Base-by-base conservation (phyloP, 225 moss, liverwort and hornwort species). In the Pleurozium schreberi region DNA sequence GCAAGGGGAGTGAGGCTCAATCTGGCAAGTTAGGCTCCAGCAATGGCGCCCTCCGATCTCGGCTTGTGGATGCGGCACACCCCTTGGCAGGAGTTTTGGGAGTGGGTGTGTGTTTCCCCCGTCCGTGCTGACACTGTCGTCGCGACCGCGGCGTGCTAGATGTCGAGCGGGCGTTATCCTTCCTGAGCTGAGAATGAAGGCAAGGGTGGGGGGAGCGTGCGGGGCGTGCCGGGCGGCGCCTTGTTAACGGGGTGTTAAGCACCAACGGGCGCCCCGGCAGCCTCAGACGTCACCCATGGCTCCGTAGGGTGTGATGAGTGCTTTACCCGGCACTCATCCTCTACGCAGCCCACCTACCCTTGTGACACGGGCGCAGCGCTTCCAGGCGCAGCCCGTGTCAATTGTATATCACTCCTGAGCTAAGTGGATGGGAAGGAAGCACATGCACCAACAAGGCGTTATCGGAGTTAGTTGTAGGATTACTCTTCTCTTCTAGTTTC, bases 231-330 rank as follows among this genome's bases (percentile, higher is more conserved):
- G 74, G 63, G 36, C 1, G 58, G 61, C 42, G 88, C 63, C 83
- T 88, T 93, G 92, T 90, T 88, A 92, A 80, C 90, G 91, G 91
- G 92, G 92, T 92, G 92, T 90, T 92, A 88, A 80, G 91, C 90
- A 90, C 85, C 53, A 6, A 31, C 21, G 90, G 81, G 90, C 31
- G 11, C 5, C 88, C 45, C 52, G 18, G 80, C 18, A 62, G 40
- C 8, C 26, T 15, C 62, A 89, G 80, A 87, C 87, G 91, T 30
- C 75, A 85, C 59, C 90, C 89, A 90, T 75, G 89, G 88, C 66
- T 90, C 53, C 81, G 83, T 93, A 93, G 94, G 94, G 94, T 94
- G 94, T 94, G 94, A 94, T 94, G 94, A 94, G 94, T 94, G 94
- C 94, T 94, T 93, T 93, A 93, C 80, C 88, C 11, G 71, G 88